phyloP scores from a whole-genome alignment of 2,329 filamentous ascomycete genomes.

The Ramularia endophylla region DNA sequence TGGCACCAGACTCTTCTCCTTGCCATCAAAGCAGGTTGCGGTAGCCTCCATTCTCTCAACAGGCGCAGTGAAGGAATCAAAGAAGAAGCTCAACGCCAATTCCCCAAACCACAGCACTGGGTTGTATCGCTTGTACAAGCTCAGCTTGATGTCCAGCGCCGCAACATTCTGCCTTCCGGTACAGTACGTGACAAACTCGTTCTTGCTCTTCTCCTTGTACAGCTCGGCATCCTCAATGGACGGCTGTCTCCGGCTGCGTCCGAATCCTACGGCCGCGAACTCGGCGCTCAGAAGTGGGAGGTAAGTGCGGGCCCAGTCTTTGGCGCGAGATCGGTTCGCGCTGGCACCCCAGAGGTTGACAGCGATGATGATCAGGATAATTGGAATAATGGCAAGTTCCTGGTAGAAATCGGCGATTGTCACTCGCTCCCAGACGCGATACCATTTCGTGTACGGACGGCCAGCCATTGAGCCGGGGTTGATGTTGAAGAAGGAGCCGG shows the following conservation, averaged over 20 bases:
- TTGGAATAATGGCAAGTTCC: constrained; percentile 73
- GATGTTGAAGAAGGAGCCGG: constrained; percentile 36
- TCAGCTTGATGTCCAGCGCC: constrained; percentile 80
- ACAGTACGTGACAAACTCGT: constrained; percentile 81
- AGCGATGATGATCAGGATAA: constrained; percentile 67
- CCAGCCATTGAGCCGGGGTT: constrained; percentile 35
- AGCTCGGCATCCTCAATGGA: constrained; percentile 48
- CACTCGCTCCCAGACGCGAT: constrained; percentile 90
- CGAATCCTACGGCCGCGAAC: constrained; percentile 82
- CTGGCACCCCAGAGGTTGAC: constrained; percentile 77
- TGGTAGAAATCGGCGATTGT: constrained; percentile 76
- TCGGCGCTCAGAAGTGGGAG: constrained; percentile 67
- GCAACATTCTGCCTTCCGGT: constrained; percentile 90
- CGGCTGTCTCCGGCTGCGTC: constrained; percentile 30
- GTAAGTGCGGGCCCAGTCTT: constrained; percentile 72
- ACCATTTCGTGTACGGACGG: constrained; percentile 86
- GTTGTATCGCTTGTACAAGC: constrained; percentile 81
- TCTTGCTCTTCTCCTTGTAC: constrained; percentile 79
- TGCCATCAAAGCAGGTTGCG: constrained; percentile 86
- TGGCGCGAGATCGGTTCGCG: constrained; percentile 73
- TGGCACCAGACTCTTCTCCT: constrained; percentile 71
- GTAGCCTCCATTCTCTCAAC: constrained; percentile 69
- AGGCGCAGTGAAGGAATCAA: constrained; percentile 67
- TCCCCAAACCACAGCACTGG: constrained; percentile 65
- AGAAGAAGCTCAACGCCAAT: constrained; percentile 63